phyloP scores from a whole-genome alignment of 805 yeast species.

The Starmerella gropengiesseri region DNA sequence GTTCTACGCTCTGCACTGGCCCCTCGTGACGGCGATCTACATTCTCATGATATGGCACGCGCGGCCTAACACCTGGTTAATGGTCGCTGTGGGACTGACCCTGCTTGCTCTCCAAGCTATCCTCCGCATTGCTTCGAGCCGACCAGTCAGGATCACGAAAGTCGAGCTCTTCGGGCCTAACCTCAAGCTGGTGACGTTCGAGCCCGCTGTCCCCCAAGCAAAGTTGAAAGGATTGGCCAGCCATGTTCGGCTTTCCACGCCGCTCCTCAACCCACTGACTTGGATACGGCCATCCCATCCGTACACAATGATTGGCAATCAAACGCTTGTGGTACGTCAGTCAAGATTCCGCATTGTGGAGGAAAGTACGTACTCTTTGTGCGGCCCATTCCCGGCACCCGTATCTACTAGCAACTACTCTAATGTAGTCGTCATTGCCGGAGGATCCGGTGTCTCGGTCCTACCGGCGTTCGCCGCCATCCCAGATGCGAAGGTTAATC shows the following conservation, averaged over 20 bases:
- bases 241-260: constrained; percentile 32
- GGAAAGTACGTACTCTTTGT: constrained; percentile 29
- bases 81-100: constrained; percentile 42
- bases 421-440: constrained; percentile 21
- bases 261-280: constrained; percentile 27
- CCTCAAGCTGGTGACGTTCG: constrained; percentile 36
- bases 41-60: constrained; percentile 68
- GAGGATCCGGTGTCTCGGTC: constrained; percentile 24
- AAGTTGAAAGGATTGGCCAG: constrained; percentile 37
- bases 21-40: constrained; percentile 55
- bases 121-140: constrained; percentile 35
- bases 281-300: constrained; percentile 37
- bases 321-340: constrained; percentile 33
- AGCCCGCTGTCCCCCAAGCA: constrained; percentile 27
- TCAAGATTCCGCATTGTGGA: constrained; percentile 27
- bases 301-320: constrained; percentile 39
- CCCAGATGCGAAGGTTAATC: neutral
- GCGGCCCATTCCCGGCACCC: constrained; percentile 32
- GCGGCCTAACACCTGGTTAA: constrained; percentile 54
- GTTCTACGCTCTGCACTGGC: constrained; percentile 64
- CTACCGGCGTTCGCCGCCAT: constrained; percentile 14
- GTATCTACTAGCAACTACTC: constrained; percentile 17
- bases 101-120: constrained; percentile 48
- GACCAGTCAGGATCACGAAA: constrained; percentile 14
- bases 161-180: constrained; percentile 35